Evolutionary conservation across 495 filamentous ascomycete genomes (phyloP), one percentile per base, ranked within the genome.

Genomic region (Aspergillus panamensis): DNA sequence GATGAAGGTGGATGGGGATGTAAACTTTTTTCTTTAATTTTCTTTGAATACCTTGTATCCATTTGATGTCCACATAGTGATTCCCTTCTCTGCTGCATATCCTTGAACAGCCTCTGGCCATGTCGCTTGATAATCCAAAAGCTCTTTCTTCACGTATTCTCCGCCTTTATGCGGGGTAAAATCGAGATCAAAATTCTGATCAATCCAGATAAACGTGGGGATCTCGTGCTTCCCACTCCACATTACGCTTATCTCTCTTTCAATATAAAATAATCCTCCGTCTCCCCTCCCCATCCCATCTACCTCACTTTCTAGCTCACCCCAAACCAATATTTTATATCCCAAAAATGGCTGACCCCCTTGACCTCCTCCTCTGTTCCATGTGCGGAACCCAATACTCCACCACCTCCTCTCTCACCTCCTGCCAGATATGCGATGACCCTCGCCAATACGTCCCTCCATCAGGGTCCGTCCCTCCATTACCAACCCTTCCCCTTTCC

Each of bases 361-460:
- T 68, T 5, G 73, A 84, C 55, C 78, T 85, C 45, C 73, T 80
- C 30, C 76, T 91, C 63, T 91, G 88, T 69, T 73, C 71, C 7
- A 79, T 87, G 5, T 91, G 88, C 66, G 87, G 86, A 12, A 90
- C 85, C 0, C 88, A 90, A 63, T 88, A 82, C 69, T 80, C 84
- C 20, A 73, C 72, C 7, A 40, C 77, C 14, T 40, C 59, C n/a
- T 40, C 73, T 12, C 73, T 82, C 17, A 73, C 66, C 16, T 77
- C 70, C 6, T 92, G 89, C 74, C 81, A 83, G 51, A 89, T 92
- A 57, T 92, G 89, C 69, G 89, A 91, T 71, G 82, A 84, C 58
- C 82, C 87, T 1, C 80, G 89, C 6, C 89, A 91, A 71, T 92
- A 80, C 66, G 80, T 87, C 0, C 83, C 83, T 3, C 73, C 77